A percentile compares a stretch with the other conserved stretches of the same genome.
These are phyloP conservation scores for Brassica carinata DNA, from an alignment of 345 rosid species.

Conservation along the genomic window DNA sequence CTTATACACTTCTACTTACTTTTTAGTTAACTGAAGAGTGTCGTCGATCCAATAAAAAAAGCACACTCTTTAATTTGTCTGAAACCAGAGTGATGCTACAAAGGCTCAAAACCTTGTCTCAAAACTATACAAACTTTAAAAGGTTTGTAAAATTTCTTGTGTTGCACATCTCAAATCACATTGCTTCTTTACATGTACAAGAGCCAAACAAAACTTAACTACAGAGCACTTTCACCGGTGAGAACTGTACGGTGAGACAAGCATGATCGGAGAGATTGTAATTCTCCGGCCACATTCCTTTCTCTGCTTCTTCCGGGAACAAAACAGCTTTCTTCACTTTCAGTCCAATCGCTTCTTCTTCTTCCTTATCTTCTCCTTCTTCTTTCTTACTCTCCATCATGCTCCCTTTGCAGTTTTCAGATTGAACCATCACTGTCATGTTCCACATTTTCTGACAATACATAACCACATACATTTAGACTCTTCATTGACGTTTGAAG, in stretches of 20 bases:
- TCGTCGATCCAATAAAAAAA: too few relatives aligned
- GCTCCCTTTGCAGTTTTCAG: slow-evolving; percentile 34
- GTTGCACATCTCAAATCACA: background rate
- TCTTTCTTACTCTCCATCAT: slow-evolving; percentile 30
- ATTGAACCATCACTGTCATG: slow-evolving; percentile 35
- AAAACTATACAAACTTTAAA: background rate
- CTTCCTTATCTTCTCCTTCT: slow-evolving; percentile 40
- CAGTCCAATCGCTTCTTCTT: slow-evolving; percentile 60
- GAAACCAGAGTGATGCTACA: background rate
- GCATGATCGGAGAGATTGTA: slow-evolving; percentile 92
- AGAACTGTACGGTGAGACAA: slow-evolving; percentile 77
- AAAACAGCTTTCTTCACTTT: slow-evolving; percentile 74
- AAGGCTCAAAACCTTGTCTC: background rate
- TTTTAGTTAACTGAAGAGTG: too few relatives aligned
- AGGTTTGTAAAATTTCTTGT: too few relatives aligned
- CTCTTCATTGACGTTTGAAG: background rate
- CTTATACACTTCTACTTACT: too few relatives aligned
- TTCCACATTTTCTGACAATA: slow-evolving; percentile 49
- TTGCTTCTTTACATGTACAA: background rate
- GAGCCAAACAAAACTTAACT: background rate
- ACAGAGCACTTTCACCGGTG: slow-evolving; percentile 67
- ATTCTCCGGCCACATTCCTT: slow-evolving; percentile 87
- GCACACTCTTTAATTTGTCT: too few relatives aligned
- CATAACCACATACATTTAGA: slow-evolving; percentile 8
- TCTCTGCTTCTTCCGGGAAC: slow-evolving; percentile 88